phyloP scores from a whole-genome alignment of 2,329 filamentous ascomycete genomes.

The Aspergillus chevalieri region DNA sequence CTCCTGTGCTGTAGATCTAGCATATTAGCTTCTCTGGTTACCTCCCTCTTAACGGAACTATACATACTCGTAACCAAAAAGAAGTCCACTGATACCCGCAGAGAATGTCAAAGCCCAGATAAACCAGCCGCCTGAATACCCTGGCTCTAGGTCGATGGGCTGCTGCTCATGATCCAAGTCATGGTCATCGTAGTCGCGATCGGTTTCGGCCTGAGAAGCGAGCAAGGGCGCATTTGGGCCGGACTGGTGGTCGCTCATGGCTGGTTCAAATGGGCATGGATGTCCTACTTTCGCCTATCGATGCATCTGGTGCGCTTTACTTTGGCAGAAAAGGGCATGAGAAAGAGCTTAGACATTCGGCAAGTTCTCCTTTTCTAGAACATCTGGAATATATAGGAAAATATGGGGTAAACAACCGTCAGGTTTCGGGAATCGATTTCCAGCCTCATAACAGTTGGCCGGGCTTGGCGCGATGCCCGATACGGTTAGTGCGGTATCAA shows the following conservation, averaged over 20 bases:
- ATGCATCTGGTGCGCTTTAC: too few relatives aligned
- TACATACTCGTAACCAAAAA: slow-evolving; percentile 57
- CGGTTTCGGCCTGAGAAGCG: slow-evolving; percentile 8
- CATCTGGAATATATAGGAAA: too few relatives aligned
- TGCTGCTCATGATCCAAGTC: slow-evolving; percentile 8
- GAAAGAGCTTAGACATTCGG: too few relatives aligned
- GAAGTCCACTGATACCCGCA: slow-evolving; percentile 52
- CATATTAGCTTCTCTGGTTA: slow-evolving; percentile 9
- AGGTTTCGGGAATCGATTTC: too few relatives aligned
- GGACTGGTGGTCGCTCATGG: slow-evolving; percentile 4
- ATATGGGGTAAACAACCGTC: too few relatives aligned
- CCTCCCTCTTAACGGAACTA: background rate
- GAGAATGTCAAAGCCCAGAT: slow-evolving; percentile 53
- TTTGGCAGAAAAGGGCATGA: too few relatives aligned
- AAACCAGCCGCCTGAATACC: slow-evolving; percentile 36
- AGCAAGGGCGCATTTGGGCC: slow-evolving; percentile 29
- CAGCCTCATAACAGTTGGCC: too few relatives aligned
- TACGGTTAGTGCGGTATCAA: too few relatives aligned
- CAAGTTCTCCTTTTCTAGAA: too few relatives aligned
- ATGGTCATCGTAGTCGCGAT: slow-evolving; percentile 1
- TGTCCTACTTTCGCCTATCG: background rate
- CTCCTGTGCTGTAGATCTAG: slow-evolving; percentile 45
- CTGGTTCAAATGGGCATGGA: too few relatives aligned
- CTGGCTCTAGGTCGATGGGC: slow-evolving; percentile 7
- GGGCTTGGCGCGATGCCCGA: too few relatives aligned